A percentile compares a stretch with the other conserved stretches of the same genome.
Evolutionary conservation across 1,284 basidiomycete species (phyloP).

Genomic region (Fomitopsis palustris): DNA sequence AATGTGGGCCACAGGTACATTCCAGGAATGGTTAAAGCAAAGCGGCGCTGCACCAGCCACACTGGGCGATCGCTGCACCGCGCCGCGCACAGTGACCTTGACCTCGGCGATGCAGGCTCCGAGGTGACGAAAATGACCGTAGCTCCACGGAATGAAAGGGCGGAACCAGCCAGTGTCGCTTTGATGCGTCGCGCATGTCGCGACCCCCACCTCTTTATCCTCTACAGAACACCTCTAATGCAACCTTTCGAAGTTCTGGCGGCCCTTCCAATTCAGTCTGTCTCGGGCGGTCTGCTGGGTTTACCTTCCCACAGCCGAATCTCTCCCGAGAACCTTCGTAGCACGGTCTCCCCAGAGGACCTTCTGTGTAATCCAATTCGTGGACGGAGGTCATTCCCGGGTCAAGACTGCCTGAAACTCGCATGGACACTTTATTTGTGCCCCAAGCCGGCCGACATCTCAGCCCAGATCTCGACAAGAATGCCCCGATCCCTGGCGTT

Average conservation of each 20-base stretch:
- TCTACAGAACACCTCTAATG: not conserved
- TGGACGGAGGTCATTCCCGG: not conserved
- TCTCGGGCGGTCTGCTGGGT: not conserved
- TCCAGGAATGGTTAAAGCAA: not conserved
- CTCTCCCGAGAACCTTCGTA: not conserved
- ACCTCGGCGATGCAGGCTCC: not conserved
- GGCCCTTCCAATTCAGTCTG: conserved; percentile 6
- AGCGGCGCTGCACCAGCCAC: conserved; percentile 3
- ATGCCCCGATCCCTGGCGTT: conserved; percentile 7
- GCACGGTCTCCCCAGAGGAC: not conserved
- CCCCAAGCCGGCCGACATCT: not conserved
- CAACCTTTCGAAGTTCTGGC: conserved; percentile 2
- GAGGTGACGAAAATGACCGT: not conserved
- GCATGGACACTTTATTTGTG: not conserved
- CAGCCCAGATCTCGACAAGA: conserved; percentile 2
- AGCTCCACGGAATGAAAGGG: not conserved
- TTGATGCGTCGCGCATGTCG: not conserved
- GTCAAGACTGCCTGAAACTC: not conserved
- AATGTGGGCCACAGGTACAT: not conserved
- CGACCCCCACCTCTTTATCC: not conserved
- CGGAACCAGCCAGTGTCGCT: conserved; percentile 2
- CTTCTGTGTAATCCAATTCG: conserved; percentile 1
- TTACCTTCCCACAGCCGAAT: conserved; percentile 3
- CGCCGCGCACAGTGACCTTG: not conserved
- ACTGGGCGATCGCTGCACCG: conserved; percentile 1